These are phyloP conservation scores for Suillus cothurnatus DNA, from an alignment of 768 basidiomycete genomes.

Conservation along the genomic window DNA sequence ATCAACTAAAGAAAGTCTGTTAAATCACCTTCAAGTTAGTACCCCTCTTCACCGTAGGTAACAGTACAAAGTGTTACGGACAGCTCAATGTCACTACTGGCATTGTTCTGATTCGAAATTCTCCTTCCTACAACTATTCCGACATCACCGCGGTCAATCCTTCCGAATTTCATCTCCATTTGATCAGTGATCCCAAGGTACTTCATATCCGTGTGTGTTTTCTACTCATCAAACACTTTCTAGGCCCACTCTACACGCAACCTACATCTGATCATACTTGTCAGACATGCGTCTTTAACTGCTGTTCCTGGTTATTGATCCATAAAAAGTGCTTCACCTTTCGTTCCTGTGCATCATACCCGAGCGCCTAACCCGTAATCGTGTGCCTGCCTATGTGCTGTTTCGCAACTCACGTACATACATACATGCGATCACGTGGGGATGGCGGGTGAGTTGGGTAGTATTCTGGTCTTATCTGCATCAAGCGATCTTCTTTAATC, in stretches of 20 bases:
- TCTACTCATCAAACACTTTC: neutral
- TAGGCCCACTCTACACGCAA: neutral
- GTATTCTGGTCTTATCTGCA: neutral
- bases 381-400: neutral
- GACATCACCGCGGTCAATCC: neutral
- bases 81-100: neutral
- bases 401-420: neutral
- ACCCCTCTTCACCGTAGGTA: neutral
- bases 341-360: neutral
- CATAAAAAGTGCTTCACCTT: neutral
- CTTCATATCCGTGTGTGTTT: constrained; percentile 2
- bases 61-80: neutral
- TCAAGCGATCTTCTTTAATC: neutral
- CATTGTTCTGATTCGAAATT: neutral
- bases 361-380: neutral
- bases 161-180: constrained; percentile 4
- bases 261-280: neutral
- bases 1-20: no score
- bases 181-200: neutral
- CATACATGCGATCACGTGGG: neutral
- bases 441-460: neutral
- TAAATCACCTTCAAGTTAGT: no score
- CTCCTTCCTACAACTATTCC: neutral
- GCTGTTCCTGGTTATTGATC: neutral
- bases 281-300: neutral